Evolutionary conservation across 768 basidiomycete genomes (phyloP).

Genomic region (Neoboletus brunneissimus): DNA sequence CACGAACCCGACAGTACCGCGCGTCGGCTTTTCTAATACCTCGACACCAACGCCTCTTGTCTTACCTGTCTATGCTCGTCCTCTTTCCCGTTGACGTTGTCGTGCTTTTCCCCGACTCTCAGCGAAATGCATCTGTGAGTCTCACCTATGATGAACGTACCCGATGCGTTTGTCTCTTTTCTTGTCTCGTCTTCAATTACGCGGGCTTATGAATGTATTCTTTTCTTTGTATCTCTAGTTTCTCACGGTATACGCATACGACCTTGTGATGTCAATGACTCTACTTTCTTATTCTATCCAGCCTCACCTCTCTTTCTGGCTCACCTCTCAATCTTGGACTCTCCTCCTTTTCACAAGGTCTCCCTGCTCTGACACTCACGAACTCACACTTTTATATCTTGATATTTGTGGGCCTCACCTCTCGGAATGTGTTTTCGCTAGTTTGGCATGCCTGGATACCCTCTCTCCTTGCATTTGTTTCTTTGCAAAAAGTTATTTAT

Average conservation of each 20-base stretch:
- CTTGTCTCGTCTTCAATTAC: background rate
- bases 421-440: background rate
- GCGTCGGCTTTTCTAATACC: constrained; percentile 16
- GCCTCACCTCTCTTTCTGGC: background rate
- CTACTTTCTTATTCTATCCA: background rate
- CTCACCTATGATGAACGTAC: background rate
- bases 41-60: background rate
- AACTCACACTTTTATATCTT: background rate
- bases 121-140: constrained; percentile 19
- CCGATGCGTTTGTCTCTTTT: background rate
- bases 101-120: background rate
- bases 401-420: background rate
- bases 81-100: background rate
- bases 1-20: constrained; percentile 14
- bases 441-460: background rate
- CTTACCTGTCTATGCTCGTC: background rate
- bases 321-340: background rate
- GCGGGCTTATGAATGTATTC: constrained; percentile 15
- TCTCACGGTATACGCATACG: background rate
- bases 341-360: background rate
- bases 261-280: constrained; percentile 8
- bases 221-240: constrained; percentile 17
- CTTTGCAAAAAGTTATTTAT: background rate
- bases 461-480: background rate
- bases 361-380: background rate